Evolutionary conservation across 208 protist species (phyloP).

Genomic region (Wallacemonas collosoma): DNA sequence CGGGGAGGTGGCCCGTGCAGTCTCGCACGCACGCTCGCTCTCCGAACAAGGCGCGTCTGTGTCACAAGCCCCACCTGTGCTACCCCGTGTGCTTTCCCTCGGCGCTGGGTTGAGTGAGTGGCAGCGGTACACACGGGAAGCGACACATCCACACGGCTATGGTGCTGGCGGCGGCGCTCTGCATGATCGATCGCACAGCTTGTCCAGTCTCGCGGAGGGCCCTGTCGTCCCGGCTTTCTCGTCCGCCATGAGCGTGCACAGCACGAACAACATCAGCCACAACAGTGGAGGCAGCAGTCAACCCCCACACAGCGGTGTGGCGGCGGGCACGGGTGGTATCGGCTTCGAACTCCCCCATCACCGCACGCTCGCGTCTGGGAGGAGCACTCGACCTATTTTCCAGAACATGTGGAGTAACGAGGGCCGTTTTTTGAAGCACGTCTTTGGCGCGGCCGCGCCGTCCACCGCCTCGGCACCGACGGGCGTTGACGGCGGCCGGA

Average conservation of each 20-base stretch:
- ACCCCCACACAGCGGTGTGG: background rate
- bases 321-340: background rate
- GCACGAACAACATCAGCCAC: no score
- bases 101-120: slow-evolving; percentile 5
- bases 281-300: background rate
- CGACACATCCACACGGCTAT: background rate
- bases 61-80: background rate
- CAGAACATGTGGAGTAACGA: slow-evolving; percentile 45
- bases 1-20: background rate
- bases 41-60: background rate
- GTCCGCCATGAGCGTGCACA: no score
- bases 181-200: background rate
- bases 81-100: background rate
- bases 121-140: background rate
- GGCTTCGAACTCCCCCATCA: slow-evolving; percentile 12
- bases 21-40: background rate
- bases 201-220: background rate
- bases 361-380: background rate
- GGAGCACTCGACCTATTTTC: slow-evolving; percentile 6
- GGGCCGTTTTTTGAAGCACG: slow-evolving; percentile 22
- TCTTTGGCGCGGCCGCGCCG: slow-evolving; percentile 9
- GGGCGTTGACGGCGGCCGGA: background rate
- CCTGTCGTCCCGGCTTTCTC: background rate
- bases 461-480: background rate
- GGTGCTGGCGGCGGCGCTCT: background rate